Percentiles rank a stretch among this genome's conserved stretches.
phyloP scores from a whole-genome alignment of 225 moss, liverwort and hornwort genomes.

The Pseudoscleropodium purum region DNA sequence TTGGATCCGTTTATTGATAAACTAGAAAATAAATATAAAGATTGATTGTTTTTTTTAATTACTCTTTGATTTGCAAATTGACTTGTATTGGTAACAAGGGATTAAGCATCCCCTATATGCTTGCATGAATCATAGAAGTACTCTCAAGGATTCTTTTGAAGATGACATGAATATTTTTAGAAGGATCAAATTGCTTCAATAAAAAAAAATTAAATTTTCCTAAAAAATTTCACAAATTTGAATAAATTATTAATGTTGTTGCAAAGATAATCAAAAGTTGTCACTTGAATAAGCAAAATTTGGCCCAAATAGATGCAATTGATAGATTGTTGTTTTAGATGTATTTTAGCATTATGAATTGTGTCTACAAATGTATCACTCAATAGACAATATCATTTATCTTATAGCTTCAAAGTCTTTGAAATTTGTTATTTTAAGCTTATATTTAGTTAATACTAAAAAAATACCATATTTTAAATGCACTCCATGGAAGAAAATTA shows the following conservation, averaged over 20 bases:
- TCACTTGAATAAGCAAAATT: neutral
- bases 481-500: neutral
- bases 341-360: no score
- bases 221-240: no score
- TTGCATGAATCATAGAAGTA: no score
- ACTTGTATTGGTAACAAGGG: accelerated
- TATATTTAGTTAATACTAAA: neutral
- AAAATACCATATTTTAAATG: neutral
- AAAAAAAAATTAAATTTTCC: no score
- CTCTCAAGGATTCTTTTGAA: neutral
- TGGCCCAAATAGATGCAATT: neutral
- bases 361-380: no score
- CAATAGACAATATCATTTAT: no score
- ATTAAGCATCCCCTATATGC: neutral
- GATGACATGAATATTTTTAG: neutral
- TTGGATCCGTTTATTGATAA: neutral
- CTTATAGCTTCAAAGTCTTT: neutral
- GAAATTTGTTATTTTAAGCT: neutral
- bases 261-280: no score
- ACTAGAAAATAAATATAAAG: neutral
- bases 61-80: neutral
- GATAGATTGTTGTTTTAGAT: neutral
- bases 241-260: no score
- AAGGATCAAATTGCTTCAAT: no score
- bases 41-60: neutral